A percentile compares a stretch with the other conserved stretches of the same genome.
These are phyloP conservation scores for Tolypocladium inflatum DNA, from an alignment of 2,329 filamentous ascomycete genomes.

Conservation along the genomic window DNA sequence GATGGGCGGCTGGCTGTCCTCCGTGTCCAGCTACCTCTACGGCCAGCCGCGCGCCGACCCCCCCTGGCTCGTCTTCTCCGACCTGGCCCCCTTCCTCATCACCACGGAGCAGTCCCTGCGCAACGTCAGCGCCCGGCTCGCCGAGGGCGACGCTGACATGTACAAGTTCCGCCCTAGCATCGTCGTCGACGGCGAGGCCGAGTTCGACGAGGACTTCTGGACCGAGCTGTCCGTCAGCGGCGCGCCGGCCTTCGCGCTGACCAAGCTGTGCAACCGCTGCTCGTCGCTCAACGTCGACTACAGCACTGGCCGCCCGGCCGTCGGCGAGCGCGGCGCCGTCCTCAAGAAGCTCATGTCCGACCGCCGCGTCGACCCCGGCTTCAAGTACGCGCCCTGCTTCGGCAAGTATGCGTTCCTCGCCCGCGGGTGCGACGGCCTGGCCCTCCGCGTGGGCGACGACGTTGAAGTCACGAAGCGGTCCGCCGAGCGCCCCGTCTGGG, in stretches of 20 bases:
- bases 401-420: conserved; percentile 60
- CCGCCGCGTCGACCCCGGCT: conserved; percentile 59
- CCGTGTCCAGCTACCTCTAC: conserved; percentile 21
- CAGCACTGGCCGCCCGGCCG: conserved; percentile 47
- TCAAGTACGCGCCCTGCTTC: conserved; percentile 61
- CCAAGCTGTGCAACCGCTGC: conserved; percentile 62
- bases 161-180: conserved; percentile 67
- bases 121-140: conserved; percentile 51
- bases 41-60: conserved; percentile 15
- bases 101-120: conserved; percentile 60
- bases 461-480: conserved; percentile 41
- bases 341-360: conserved; percentile 63
- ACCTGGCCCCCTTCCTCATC: conserved; percentile 67
- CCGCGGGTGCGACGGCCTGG: conserved; percentile 11
- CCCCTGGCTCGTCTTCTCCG: conserved; percentile 58
- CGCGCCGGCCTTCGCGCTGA: conserved; percentile 41
- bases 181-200: conserved; percentile 49
- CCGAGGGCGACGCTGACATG: conserved; percentile 45
- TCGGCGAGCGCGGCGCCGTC: conserved; percentile 48
- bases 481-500: conserved; percentile 41
- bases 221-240: conserved; percentile 41
- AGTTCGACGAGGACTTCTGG: conserved; percentile 69
- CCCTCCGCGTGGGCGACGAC: conserved; percentile 45
- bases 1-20: conserved; percentile 24
- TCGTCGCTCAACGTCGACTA: conserved; percentile 65